Evolutionary conservation across 257 asterid genomes (phyloP).

Genomic region (Solanum chiquidenum): DNA sequence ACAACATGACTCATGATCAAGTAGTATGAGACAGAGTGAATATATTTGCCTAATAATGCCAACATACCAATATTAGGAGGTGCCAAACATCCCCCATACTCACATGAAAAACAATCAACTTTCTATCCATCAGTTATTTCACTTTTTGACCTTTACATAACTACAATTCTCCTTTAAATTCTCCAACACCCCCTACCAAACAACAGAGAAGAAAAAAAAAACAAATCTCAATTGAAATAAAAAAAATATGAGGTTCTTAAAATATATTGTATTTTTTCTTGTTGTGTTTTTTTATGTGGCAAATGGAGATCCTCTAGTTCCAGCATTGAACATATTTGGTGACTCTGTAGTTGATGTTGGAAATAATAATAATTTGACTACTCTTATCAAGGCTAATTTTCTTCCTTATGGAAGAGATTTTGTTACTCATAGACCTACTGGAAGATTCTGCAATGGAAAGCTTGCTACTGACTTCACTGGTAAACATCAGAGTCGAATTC

Average conservation of each 20-base stretch:
- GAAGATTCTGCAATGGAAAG: conserved; percentile 86
- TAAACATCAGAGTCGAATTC: neutral
- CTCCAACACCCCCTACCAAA: neutral
- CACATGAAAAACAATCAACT: neutral
- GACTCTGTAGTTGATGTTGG: conserved; percentile 81
- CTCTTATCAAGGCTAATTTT: conserved; percentile 68
- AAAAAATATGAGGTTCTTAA: conserved; percentile 33
- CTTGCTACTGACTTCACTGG: conserved; percentile 84
- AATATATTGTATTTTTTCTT: conserved; percentile 11
- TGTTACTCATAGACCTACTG: conserved; percentile 56
- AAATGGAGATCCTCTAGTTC: conserved; percentile 57
- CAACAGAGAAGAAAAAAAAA: neutral
- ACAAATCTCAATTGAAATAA: neutral
- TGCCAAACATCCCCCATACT: conserved; percentile 9
- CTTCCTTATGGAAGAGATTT: conserved; percentile 86
- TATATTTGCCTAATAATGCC: conserved; percentile 3
- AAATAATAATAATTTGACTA: conserved; percentile 55
- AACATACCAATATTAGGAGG: neutral
- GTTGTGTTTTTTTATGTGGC: conserved; percentile 9
- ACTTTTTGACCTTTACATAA: conserved; percentile 2
- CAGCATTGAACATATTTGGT: conserved; percentile 64
- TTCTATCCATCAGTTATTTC: conserved; percentile 6
- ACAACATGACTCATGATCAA: no score
- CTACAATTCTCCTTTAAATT: conserved; percentile 21
- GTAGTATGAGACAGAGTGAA: neutral